phyloP scores from a whole-genome alignment of 208 protist genomes.

The Pavlovales sp. region DNA sequence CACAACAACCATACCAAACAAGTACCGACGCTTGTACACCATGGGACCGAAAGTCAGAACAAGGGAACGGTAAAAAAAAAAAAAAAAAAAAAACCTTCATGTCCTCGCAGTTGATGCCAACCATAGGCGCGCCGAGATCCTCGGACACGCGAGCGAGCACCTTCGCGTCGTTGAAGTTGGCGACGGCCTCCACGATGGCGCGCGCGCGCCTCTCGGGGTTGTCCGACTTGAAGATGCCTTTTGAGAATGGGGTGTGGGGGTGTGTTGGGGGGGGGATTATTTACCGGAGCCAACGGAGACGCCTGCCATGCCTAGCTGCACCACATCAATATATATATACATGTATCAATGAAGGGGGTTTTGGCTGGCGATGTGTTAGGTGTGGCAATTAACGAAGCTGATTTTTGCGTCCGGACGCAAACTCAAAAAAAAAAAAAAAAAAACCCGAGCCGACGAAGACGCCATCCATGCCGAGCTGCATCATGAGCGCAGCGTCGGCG shows the following conservation, averaged over 20 bases:
- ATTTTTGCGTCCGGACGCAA: neutral
- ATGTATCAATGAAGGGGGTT: no score
- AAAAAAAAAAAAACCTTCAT: no score
- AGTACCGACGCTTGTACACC: no score
- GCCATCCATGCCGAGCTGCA: conserved; percentile 78
- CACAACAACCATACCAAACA: no score
- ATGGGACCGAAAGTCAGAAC: no score
- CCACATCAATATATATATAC: no score
- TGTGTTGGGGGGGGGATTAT: neutral
- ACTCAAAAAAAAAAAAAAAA: neutral
- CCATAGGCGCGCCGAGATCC: conserved; percentile 73
- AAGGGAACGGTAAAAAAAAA: no score
- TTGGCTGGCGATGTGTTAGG: neutral
- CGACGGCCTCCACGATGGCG: conserved; percentile 75
- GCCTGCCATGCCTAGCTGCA: conserved; percentile 26
- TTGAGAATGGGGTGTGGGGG: conserved; percentile 1
- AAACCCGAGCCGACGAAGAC: conserved; percentile 76
- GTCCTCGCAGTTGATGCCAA: conserved; percentile 64
- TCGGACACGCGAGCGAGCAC: conserved; percentile 68
- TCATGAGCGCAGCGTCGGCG: conserved; percentile 80
- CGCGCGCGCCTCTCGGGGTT: conserved; percentile 69
- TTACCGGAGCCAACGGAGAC: neutral
- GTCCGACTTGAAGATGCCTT: conserved; percentile 75
- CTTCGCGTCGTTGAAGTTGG: conserved; percentile 74
- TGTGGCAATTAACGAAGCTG: neutral